phyloP scores from a whole-genome alignment of 805 yeast species.

The Pichia nakasei region DNA sequence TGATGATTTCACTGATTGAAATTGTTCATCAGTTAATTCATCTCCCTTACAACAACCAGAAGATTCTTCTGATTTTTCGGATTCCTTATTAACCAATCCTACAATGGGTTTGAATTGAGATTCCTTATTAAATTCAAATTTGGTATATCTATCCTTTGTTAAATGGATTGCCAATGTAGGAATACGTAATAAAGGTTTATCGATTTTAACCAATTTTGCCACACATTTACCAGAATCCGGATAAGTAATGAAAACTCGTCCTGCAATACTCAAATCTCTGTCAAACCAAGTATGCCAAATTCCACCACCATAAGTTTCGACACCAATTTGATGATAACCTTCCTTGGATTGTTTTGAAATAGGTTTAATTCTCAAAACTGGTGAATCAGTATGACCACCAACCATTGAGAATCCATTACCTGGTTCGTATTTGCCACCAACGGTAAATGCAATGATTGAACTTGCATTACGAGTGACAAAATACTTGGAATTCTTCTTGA shows the following conservation, averaged over 20 bases:
- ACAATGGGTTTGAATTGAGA: constrained; percentile 80
- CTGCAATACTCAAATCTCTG: constrained; percentile 85
- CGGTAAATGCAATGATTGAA: constrained; percentile 78
- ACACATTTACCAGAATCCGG: constrained; percentile 38
- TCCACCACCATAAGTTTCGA: constrained; percentile 93
- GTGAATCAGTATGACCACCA: constrained; percentile 96
- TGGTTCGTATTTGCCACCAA: constrained; percentile 62
- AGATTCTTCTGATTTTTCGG: background rate
- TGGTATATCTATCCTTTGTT: constrained; percentile 63
- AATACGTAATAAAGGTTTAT: constrained; percentile 78
- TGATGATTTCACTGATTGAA: constrained; percentile 55
- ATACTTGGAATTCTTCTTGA: constrained; percentile 55
- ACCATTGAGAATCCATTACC: constrained; percentile 83
- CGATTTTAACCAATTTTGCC: constrained; percentile 67
- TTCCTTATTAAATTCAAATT: constrained; percentile 86
- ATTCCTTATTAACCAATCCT: constrained; percentile 35
- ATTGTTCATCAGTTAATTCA: constrained; percentile 43
- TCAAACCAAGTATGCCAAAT: constrained; percentile 98
- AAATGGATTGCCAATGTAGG: constrained; percentile 94
- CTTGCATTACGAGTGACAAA: constrained; percentile 87
- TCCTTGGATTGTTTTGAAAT: constrained; percentile 59
- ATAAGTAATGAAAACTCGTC: constrained; percentile 68
- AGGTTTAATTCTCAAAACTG: constrained; percentile 84
- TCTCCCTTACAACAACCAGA: constrained; percentile 42
- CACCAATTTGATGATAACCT: constrained; percentile 84